A percentile compares a stretch with the other conserved stretches of the same genome.
These are phyloP conservation scores for Medicago truncatula DNA, from an alignment of 306 rosid genomes.

Conservation along the genomic window DNA sequence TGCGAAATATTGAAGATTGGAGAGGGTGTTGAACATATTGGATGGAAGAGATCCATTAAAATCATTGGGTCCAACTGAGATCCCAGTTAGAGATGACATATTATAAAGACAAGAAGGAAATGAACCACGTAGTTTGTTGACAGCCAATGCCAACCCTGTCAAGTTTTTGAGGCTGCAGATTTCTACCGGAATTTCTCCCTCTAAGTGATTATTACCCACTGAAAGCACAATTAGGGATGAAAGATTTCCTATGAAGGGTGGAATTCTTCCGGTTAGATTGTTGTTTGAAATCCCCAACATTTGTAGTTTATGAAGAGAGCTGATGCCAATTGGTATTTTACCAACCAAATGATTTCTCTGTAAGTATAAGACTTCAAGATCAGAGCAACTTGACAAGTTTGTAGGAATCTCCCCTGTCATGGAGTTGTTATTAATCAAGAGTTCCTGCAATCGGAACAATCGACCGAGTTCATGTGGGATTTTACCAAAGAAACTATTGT, in stretches of 20 bases:
- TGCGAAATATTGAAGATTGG: not conserved
- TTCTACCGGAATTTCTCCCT: constrained; percentile 34
- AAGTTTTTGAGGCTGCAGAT: constrained; percentile 6
- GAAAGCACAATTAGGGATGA: not conserved
- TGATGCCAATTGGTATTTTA: not conserved
- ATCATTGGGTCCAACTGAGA: not conserved
- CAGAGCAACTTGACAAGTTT: not conserved
- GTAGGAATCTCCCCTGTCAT: not conserved
- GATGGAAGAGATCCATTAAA: constrained; percentile 10
- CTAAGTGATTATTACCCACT: not conserved
- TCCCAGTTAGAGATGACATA: not conserved
- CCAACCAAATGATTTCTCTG: not conserved
- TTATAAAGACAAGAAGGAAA: constrained; percentile 11
- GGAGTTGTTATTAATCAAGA: not conserved
- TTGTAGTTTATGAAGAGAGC: constrained; percentile 13
- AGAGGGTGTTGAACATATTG: not conserved
- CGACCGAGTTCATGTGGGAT: not conserved
- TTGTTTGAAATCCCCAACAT: not conserved
- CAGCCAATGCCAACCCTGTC: not conserved
- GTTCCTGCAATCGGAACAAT: not conserved
- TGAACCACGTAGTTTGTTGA: not conserved
- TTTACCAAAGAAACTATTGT: not conserved
- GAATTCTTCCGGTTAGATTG: constrained; percentile 35
- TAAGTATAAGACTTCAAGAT: not conserved
- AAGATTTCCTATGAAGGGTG: constrained; percentile 31